These are phyloP conservation scores for Leccinum arenicola DNA, from an alignment of 768 basidiomycete genomes.

Conservation along the genomic window DNA sequence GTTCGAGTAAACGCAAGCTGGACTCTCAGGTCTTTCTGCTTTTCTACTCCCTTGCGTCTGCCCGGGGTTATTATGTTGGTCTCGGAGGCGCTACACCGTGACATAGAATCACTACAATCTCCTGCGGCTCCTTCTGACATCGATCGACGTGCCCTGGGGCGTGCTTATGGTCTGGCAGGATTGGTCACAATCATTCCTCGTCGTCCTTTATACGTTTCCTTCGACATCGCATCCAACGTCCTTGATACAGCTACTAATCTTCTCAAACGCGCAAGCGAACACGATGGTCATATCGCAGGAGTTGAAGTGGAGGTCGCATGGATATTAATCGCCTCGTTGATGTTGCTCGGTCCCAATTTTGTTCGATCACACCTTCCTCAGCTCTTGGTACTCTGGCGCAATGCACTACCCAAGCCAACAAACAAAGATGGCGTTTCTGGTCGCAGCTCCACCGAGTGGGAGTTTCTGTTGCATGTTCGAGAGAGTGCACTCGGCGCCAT, in stretches of 20 bases:
- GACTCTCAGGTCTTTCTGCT: conserved; percentile 88
- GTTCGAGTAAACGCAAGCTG: conserved; percentile 86
- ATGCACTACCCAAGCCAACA: conserved; percentile 93
- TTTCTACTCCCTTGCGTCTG: conserved; percentile 80
- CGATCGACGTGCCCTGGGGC: conserved; percentile 72
- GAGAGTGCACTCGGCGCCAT: conserved; percentile 90
- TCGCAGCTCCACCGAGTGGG: conserved; percentile 78
- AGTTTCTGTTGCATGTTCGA: conserved; percentile 85
- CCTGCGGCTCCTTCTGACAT: conserved; percentile 73
- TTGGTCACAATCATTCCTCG: conserved; percentile 83
- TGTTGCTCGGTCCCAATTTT: conserved; percentile 91
- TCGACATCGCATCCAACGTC: conserved; percentile 87
- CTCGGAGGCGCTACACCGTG: conserved; percentile 80
- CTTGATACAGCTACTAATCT: conserved; percentile 89
- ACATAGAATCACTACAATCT: conserved; percentile 69
- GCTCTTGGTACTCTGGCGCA: conserved; percentile 93
- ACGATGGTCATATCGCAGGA: conserved; percentile 77
- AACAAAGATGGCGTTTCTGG: conserved; percentile 74
- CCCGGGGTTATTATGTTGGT: conserved; percentile 76
- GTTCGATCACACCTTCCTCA: conserved; percentile 93
- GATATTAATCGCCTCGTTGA: conserved; percentile 86
- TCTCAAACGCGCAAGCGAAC: conserved; percentile 88
- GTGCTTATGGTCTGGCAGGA: conserved; percentile 86
- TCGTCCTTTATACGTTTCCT: conserved; percentile 90
- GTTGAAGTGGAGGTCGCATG: conserved; percentile 93